Evolutionary conservation across 768 basidiomycete species (phyloP), one percentile per base, ranked within the genome.

Genomic region (Psilocybe sp.): DNA sequence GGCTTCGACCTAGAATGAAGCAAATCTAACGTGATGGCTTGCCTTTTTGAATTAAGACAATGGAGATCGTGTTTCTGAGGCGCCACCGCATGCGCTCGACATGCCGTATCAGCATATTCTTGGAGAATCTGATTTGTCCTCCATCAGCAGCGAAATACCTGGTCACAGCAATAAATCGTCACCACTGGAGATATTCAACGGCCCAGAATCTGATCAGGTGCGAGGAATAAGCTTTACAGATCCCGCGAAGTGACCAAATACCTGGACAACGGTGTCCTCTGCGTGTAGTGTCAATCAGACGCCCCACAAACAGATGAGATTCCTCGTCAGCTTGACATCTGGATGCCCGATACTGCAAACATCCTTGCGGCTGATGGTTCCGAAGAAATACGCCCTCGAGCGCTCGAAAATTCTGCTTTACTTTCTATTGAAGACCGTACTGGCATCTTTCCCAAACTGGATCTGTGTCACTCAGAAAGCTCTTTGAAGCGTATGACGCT

Each of bases 1-100:
- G 37, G 47, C 46, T 40, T 49, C 37, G 33, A 46, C 42, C 50
- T 28, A 50, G 54, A 52, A 44, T 46, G 54, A 39, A 34, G 44
- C 18, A 41, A 54, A 54, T 47, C 55, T 59, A 54, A 59, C 54
- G 46, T 42, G 33, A 45, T 41, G 48, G 40, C 44, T 46, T 51
- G 11, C 38, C 41, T 50, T 35, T 7, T 19, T 41, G 47, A 46
- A 47, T 18, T 15, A 37, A 34, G 50, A 51, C n/a, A 50, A 44
- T 38, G 32, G 32, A 15, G 48, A 54, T 55, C 49, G 46, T 39
- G 51, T 37, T 47, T 31, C 34, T 33, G 43, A 32, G 16, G 12
- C 20, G 39, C 49, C 46, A 35, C 47, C 42, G 53, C 46, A 46
- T 53, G 41, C 54, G 49, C 40, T 50, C 36, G 40, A 40, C 37